Conservation (phyloP, 2,329 filamentous ascomycete genomes). For the Neocucurbitaria cava region DNA sequence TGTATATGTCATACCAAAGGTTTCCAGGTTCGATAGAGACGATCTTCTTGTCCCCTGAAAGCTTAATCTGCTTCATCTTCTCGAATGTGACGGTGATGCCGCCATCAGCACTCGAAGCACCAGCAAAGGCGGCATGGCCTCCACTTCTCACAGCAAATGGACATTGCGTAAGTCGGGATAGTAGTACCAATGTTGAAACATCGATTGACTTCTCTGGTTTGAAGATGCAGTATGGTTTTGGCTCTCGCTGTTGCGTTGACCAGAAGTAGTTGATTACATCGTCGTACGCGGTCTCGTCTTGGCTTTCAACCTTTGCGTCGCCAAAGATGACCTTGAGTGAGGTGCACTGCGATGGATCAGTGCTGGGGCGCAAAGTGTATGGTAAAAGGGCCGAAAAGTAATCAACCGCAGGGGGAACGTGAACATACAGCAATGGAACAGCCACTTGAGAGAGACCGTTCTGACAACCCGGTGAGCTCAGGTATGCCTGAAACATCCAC, state of each 20-base stretch:
- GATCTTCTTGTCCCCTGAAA: conserved; percentile 25
- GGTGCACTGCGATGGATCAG: conserved; percentile 21
- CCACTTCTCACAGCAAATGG: conserved; percentile 51
- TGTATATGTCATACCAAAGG: conserved; percentile 43
- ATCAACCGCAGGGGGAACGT: not conserved
- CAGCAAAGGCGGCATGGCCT: conserved; percentile 32
- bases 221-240: conserved; percentile 35
- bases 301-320: conserved; percentile 17
- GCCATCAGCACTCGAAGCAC: conserved; percentile 34
- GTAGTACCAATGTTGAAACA: conserved; percentile 24
- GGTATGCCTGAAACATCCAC: conserved; percentile 13
- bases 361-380: not conserved
- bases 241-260: conserved; percentile 29
- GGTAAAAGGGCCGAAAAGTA: not conserved
- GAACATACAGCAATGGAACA: conserved; percentile 22
- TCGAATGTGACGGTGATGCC: conserved; percentile 38
- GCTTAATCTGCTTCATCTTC: conserved; percentile 29
- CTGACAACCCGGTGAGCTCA: not conserved
- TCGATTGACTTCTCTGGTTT: conserved; percentile 24
- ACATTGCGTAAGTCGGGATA: conserved; percentile 31
- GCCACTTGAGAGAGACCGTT: not conserved
- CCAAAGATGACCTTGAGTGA: conserved; percentile 26
- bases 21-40: conserved; percentile 40
- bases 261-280: conserved; percentile 28
- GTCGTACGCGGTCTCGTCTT: conserved; percentile 20